A percentile compares a stretch with the other conserved stretches of the same genome.
These are phyloP conservation scores for Stephanocyclus meneghinianus DNA, from an alignment of 352 stramenopile genomes.

Conservation along the genomic window DNA sequence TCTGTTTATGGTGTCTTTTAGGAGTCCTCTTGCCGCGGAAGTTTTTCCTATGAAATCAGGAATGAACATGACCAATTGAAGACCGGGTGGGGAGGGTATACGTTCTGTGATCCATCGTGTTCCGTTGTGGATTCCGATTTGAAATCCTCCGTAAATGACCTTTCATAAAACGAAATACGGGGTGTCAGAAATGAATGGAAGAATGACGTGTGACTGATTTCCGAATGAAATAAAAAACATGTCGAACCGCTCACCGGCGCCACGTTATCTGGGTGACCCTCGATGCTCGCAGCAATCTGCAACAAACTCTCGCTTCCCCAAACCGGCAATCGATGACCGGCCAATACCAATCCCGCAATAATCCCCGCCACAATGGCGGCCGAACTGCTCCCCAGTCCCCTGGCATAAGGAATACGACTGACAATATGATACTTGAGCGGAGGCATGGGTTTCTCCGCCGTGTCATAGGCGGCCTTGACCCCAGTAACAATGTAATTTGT, in stretches of 20 bases:
- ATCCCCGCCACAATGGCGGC: conserved; percentile 98
- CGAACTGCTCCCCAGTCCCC: conserved; percentile 94
- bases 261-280: conserved; percentile 99
- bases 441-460: conserved; percentile 91
- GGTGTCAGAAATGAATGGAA: not conserved
- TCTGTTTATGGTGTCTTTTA: conserved; percentile 87
- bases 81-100: conserved; percentile 91
- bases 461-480: conserved; percentile 93
- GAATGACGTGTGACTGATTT: not conserved
- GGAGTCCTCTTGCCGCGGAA: conserved; percentile 82
- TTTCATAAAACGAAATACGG: not conserved
- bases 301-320: conserved; percentile 92
- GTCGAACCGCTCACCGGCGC: conserved; percentile 83
- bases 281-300: conserved; percentile 96
- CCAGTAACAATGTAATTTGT: conserved; percentile 92
- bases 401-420: conserved; percentile 95
- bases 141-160: conserved; percentile 96
- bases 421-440: conserved; percentile 95
- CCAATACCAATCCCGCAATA: conserved; percentile 96
- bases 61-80: conserved; percentile 98
- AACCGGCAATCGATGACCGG: conserved; percentile 87
- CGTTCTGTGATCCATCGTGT: conserved; percentile 96
- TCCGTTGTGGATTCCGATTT: conserved; percentile 93
- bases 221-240: not conserved
- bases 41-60: conserved; percentile 94